These are phyloP conservation scores for Nicotiana sylvestris DNA, from an alignment of 257 asterid genomes.

Conservation along the genomic window DNA sequence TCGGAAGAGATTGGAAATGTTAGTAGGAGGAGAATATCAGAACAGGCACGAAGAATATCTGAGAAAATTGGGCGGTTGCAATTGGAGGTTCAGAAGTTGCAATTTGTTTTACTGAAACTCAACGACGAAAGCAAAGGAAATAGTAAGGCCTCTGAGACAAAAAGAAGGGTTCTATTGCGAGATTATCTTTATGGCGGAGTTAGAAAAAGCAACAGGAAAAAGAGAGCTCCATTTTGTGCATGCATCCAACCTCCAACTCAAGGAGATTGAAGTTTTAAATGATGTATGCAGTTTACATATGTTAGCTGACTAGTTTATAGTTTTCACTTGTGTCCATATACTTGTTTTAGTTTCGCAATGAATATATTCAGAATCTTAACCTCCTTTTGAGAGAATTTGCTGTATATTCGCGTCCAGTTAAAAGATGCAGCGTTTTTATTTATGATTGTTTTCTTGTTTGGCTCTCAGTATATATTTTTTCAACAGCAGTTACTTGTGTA, in stretches of 20 bases:
- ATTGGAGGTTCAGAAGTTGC: slow-evolving; percentile 52
- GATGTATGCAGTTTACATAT: neutral
- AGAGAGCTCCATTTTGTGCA: slow-evolving; percentile 38
- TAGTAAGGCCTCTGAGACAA: slow-evolving; percentile 27
- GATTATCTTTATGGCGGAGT: slow-evolving; percentile 47
- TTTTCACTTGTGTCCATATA: slow-evolving; percentile 5
- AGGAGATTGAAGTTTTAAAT: slow-evolving; percentile 24
- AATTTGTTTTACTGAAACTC: slow-evolving; percentile 42
- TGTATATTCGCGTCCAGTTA: slow-evolving; percentile 18
- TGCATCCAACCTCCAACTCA: slow-evolving; percentile 41
- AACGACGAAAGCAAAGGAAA: slow-evolving; percentile 33
- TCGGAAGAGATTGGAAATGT: slow-evolving; percentile 49
- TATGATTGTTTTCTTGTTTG: neutral
- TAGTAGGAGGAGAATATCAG: slow-evolving; percentile 56
- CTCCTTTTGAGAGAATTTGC: neutral
- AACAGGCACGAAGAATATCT: slow-evolving; percentile 43
- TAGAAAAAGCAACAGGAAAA: slow-evolving; percentile 24
- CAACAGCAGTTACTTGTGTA: neutral
- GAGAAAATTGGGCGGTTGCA: slow-evolving; percentile 52
- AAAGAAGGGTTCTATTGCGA: slow-evolving; percentile 35
- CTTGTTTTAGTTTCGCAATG: neutral
- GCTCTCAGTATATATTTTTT: neutral
- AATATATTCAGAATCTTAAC: neutral
- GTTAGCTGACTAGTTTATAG: slow-evolving; percentile 16
- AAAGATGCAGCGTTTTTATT: slow-evolving; percentile 7